Evolutionary conservation across 768 basidiomycete species (phyloP).

Genomic region (Infundibulicybe gibba): DNA sequence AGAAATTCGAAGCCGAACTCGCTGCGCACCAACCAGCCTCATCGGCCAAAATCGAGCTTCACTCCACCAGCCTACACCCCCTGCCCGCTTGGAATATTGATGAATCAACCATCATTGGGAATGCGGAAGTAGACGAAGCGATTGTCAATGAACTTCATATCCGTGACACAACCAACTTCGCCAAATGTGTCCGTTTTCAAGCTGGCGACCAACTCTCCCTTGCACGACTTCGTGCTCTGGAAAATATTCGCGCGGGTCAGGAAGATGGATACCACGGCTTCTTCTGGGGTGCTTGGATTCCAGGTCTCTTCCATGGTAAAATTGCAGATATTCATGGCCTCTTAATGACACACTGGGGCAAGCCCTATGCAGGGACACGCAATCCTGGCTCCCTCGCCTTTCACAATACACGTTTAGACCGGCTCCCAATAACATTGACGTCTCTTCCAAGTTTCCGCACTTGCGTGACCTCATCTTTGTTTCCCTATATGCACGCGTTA

Average conservation of each 20-base stretch:
- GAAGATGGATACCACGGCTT: slow-evolving; percentile 19
- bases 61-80: slow-evolving; percentile 23
- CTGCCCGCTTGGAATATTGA: slow-evolving; percentile 31
- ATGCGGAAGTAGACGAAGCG: slow-evolving; percentile 25
- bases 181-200: slow-evolving; percentile 2
- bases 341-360: slow-evolving; percentile 27
- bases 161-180: neutral
- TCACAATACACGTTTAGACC: slow-evolving; percentile 28
- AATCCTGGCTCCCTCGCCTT: slow-evolving; percentile 28
- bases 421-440: slow-evolving; percentile 28
- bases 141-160: slow-evolving; percentile 21
- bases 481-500: slow-evolving; percentile 26
- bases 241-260: slow-evolving; percentile 25
- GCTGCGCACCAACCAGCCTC: slow-evolving; percentile 12
- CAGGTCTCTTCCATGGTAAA: slow-evolving; percentile 34
- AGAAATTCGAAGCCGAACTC: slow-evolving; percentile 15
- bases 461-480: slow-evolving; percentile 30
- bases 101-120: slow-evolving; percentile 28
- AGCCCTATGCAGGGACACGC: slow-evolving; percentile 15
- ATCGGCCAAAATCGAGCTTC: slow-evolving; percentile 18
- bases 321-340: slow-evolving; percentile 24
- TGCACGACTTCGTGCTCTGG: slow-evolving; percentile 24
- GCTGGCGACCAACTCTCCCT: slow-evolving; percentile 33
- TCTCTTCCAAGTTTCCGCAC: slow-evolving; percentile 27
- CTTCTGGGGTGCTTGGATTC: slow-evolving; percentile 17